A percentile compares a stretch with the other conserved stretches of the same genome.
Conservation (phyloP, 306 rosid genomes). For the Corylus avellana region DNA sequence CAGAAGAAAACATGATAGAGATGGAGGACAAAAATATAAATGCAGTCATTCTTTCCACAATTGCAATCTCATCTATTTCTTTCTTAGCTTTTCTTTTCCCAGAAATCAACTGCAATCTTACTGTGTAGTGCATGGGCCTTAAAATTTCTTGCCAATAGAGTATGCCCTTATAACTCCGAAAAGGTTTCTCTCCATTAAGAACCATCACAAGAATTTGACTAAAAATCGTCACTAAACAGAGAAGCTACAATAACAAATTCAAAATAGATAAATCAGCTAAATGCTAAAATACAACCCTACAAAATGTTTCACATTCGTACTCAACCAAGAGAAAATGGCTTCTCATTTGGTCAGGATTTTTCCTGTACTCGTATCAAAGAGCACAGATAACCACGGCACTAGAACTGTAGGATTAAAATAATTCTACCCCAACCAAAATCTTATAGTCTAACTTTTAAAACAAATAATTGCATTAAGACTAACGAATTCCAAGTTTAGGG, state of each 20-base stretch:
- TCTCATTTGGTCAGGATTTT: constrained; percentile 7
- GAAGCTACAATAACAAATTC: no score
- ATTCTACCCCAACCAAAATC: not conserved
- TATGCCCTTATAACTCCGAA: not conserved
- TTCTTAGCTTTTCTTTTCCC: no score
- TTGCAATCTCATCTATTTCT: not conserved
- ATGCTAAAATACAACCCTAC: no score
- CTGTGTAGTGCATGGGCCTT: not conserved
- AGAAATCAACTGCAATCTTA: no score
- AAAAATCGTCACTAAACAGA: no score
- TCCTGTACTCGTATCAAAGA: not conserved
- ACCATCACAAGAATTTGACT: not conserved
- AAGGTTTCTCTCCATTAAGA: not conserved
- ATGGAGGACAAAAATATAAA: not conserved
- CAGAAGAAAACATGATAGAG: constrained; percentile 7
- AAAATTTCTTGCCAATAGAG: not conserved
- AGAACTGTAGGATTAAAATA: not conserved
- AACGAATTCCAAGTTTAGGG: not conserved
- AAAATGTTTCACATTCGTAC: not conserved
- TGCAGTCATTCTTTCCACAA: not conserved
- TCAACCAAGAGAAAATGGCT: not conserved
- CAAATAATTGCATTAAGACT: not conserved
- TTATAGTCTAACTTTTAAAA: not conserved
- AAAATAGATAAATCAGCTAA: no score
- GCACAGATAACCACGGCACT: not conserved